Evolutionary conservation across 2,329 filamentous ascomycete genomes (phyloP).

Genomic region (Xylariaceae sp.): DNA sequence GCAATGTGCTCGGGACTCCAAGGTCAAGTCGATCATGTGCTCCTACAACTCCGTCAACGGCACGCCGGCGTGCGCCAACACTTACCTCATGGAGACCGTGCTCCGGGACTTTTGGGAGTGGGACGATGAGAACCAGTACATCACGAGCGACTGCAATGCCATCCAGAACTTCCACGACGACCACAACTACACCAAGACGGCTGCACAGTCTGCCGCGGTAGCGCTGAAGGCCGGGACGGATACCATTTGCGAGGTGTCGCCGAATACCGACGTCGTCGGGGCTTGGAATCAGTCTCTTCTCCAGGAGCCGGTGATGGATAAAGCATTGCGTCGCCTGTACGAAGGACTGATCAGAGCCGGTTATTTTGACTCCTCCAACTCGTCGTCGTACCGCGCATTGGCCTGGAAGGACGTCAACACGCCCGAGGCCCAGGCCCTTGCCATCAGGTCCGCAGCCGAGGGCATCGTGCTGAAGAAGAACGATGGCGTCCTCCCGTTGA

Average conservation of each 20-base stretch:
- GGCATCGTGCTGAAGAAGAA: slow-evolving; percentile 26
- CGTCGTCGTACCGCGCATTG: slow-evolving; percentile 17
- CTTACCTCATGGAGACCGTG: slow-evolving; percentile 58
- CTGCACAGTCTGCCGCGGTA: slow-evolving; percentile 30
- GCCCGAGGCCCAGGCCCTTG: slow-evolving; percentile 17
- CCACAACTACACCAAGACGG: slow-evolving; percentile 34
- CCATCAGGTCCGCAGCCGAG: slow-evolving; percentile 20
- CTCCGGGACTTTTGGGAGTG: slow-evolving; percentile 64
- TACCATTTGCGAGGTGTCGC: slow-evolving; percentile 25
- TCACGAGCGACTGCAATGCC: slow-evolving; percentile 63
- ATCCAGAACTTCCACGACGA: slow-evolving; percentile 51
- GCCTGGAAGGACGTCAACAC: slow-evolving; percentile 24
- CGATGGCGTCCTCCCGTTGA: slow-evolving; percentile 19
- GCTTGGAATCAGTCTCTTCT: slow-evolving; percentile 28
- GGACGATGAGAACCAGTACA: slow-evolving; percentile 55
- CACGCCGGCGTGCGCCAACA: slow-evolving; percentile 58
- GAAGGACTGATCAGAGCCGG: slow-evolving; percentile 30
- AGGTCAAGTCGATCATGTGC: slow-evolving; percentile 57
- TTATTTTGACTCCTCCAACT: slow-evolving; percentile 25
- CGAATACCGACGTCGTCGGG: slow-evolving; percentile 22
- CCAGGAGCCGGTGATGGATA: slow-evolving; percentile 23
- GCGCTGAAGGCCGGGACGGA: slow-evolving; percentile 33
- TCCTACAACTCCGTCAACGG: slow-evolving; percentile 62
- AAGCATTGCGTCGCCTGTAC: slow-evolving; percentile 26
- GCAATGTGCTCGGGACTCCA: slow-evolving; percentile 54